These are phyloP conservation scores for Meredithiella fracta DNA, from an alignment of 2,329 filamentous ascomycete species.

Conservation along the genomic window DNA sequence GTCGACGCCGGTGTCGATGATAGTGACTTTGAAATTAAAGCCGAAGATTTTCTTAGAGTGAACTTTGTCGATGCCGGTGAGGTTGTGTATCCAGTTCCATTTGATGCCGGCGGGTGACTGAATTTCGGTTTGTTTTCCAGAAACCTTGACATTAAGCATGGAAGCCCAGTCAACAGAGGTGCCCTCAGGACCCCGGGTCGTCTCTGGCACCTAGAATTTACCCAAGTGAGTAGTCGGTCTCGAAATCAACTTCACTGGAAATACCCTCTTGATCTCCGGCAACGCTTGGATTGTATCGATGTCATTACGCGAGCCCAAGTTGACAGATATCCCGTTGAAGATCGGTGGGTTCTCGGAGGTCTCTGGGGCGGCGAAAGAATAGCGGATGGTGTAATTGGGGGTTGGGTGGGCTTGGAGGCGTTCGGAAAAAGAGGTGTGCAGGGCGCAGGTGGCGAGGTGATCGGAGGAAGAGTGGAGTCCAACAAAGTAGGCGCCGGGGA, in stretches of 20 bases:
- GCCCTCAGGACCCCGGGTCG: neutral
- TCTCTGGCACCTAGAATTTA: neutral
- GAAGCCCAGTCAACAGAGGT: neutral
- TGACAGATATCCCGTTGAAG: conserved; percentile 7
- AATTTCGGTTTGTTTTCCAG: too few relatives aligned
- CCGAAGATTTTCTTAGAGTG: conserved; percentile 24
- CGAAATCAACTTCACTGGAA: conserved; percentile 1
- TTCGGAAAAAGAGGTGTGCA: neutral
- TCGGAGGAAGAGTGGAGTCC: neutral
- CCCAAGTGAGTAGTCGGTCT: neutral
- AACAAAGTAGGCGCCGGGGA: conserved; percentile 8
- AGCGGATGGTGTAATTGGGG: neutral
- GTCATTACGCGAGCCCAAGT: neutral
- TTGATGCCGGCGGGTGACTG: neutral
- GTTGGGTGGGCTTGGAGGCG: neutral
- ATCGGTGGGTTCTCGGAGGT: neutral
- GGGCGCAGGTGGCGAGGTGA: neutral
- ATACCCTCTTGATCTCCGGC: conserved; percentile 8
- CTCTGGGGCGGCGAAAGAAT: neutral
- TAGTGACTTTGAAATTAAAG: conserved; percentile 24
- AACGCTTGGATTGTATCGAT: neutral
- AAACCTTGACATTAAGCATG: too few relatives aligned
- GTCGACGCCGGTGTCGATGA: conserved; percentile 26
- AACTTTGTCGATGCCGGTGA: conserved; percentile 25
- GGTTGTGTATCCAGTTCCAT: conserved; percentile 19